Base-by-base conservation (phyloP, 1,139 yeast genomes). In the Debaryomycetaceae sp. region DNA sequence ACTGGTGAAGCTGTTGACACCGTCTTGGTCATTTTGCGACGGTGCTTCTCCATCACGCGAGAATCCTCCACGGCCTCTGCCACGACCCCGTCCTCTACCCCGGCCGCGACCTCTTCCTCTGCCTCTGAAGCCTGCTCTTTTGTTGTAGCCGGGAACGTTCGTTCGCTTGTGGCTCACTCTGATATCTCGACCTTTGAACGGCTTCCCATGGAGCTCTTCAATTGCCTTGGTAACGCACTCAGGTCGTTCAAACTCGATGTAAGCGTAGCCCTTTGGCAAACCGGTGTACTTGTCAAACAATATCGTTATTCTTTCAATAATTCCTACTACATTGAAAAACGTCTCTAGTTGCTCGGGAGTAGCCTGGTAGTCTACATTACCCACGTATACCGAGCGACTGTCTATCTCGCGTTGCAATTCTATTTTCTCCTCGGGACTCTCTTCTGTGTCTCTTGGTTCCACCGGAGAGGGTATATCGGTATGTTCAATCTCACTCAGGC, bases 241-340 rank as follows among this genome's bases (percentile, higher is more conserved):
- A 3, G 41, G 43, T 14, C 45, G 53, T 37, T 60, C 66, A 54
- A 70, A 73, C 50, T 72, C 76, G 45, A 73, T 62, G 47, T 72
- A 72, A 4, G 78, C 78, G 47, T 69, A 70, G n/a, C 78, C 78
- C 53, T 71, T 73, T 5, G 77, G 74, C 36, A 64, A 57, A 2
- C 76, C 75, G 3, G 70, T 57, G 51, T 48, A 62, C 43, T 63
- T 60, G 50, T 72, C 74, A 44, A 70, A 67, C 47, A 71, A 59
- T 37, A 73, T 68, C 17, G 77, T 72, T 9, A 73, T 65, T 43
- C 75, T 52, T 48, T 67, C 70, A 49, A 72, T 64, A 6, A 56
- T 58, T 0, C 76, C 78, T 22, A 56, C 68, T 5, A 42, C 51
- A 44, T 57, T 60, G 59, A 72, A 72, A 40, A 68, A 63, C 37